phyloP scores from a whole-genome alignment of 2,329 filamentous ascomycete species.

The Ophiostoma himal-ulmi region DNA sequence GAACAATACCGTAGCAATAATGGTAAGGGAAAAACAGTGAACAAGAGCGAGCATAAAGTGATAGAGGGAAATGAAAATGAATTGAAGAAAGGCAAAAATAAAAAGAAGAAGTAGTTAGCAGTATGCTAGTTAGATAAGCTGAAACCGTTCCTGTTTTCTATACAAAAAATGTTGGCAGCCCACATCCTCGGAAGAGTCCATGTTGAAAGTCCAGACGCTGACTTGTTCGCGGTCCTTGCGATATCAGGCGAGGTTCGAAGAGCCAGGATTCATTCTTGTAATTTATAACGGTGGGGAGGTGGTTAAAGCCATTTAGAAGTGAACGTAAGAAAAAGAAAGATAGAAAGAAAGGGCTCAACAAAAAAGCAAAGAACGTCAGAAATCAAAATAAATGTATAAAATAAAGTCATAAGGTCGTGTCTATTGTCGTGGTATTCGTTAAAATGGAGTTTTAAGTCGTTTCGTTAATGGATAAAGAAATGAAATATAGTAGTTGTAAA shows the following conservation, averaged over 20 bases:
- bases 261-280: not conserved
- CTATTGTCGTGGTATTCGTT: slow-evolving; percentile 10
- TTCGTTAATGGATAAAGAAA: not conserved
- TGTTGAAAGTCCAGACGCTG: not conserved
- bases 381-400: not conserved
- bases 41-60: not conserved
- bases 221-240: not conserved
- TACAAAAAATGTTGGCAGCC: not conserved
- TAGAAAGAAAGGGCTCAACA: not conserved
- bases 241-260: not conserved
- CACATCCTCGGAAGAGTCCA: not conserved
- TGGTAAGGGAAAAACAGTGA: not conserved
- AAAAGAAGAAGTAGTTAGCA: not conserved
- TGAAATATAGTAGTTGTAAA: not conserved
- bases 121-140: not conserved
- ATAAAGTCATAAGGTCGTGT: slow-evolving; percentile 5
- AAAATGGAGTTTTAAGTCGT: not conserved
- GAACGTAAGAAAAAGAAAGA: not conserved
- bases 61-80: not conserved
- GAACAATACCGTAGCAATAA: not conserved
- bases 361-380: not conserved
- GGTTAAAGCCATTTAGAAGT: not conserved
- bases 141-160: not conserved
- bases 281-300: not conserved
- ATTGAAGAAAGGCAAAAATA: not conserved